phyloP scores from a whole-genome alignment of 116 monocot genomes.

The Papilionanthe hybrid region DNA sequence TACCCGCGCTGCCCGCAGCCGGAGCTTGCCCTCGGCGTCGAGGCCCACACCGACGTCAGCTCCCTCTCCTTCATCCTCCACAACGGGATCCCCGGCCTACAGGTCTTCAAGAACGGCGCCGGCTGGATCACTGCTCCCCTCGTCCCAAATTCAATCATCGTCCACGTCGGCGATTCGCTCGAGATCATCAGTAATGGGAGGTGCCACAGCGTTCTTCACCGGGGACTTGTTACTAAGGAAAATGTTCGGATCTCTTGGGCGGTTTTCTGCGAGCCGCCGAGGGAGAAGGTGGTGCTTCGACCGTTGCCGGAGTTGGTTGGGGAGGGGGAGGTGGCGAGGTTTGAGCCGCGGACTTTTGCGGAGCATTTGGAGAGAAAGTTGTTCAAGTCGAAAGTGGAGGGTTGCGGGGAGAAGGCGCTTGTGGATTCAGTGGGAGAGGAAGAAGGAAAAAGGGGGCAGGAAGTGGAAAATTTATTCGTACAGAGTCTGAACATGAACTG shows the following conservation, averaged over 20 bases:
- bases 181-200: slow-evolving; percentile 77
- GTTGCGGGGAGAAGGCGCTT: not conserved
- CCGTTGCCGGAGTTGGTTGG: slow-evolving; percentile 62
- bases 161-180: slow-evolving; percentile 76
- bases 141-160: slow-evolving; percentile 48
- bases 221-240: slow-evolving; percentile 78
- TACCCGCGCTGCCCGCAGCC: slow-evolving; percentile 89
- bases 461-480: not conserved
- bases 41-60: slow-evolving; percentile 85
- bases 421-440: not conserved
- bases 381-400: slow-evolving; percentile 31
- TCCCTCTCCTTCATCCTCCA: slow-evolving; percentile 72
- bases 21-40: slow-evolving; percentile 70
- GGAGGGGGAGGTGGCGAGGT: slow-evolving; percentile 32
- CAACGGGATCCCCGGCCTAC: slow-evolving; percentile 80
- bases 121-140: slow-evolving; percentile 60
- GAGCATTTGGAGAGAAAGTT: slow-evolving; percentile 68
- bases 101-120: slow-evolving; percentile 38
- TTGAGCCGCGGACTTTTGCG: slow-evolving; percentile 59
- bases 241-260: slow-evolving; percentile 86
- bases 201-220: slow-evolving; percentile 79
- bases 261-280: slow-evolving; percentile 80
- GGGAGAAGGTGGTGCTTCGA: slow-evolving; percentile 51
- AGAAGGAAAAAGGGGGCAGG: not conserved
- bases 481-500: too few species aligned